Base-by-base conservation (phyloP, 768 basidiomycete species). In the Serendipita vermifera region DNA sequence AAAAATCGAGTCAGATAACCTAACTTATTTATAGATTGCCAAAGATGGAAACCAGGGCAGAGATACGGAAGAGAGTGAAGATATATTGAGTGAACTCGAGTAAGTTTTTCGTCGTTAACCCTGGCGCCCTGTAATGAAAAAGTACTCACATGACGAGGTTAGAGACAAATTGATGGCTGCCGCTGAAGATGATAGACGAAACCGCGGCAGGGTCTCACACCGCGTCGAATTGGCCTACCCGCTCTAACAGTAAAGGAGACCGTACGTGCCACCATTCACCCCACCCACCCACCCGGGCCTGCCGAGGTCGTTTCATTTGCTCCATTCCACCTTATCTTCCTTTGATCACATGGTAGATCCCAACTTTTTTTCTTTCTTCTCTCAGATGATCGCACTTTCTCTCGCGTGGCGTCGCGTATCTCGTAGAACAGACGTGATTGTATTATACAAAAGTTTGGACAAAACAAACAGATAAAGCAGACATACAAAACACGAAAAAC, bases 71-170 rank as follows among this genome's bases (percentile, higher is more conserved):
- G 9, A n/a, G 35, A 36, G 9, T n/a, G 35, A 36, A 36, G n/a
- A 9, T 9, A 9, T 36, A 13, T 43, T 43, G 20, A 24, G 13
- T 11, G 13, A 43, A 24, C 13, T 43, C 26, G 15, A 43, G 41
- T 43, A 31, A 51, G 46, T 51, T 29, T 20, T 43, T 22, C 41
- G n/a, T n/a, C n/a, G n/a, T n/a, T n/a, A 43, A 43, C 41, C 24
- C 14, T 43, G 11, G 26, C 13, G 14, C 24, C 15, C 24, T n/a
- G n/a, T n/a, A n/a, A n/a, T n/a, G n/a, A n/a, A n/a, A 5, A 27
- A 5, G n/a, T 51, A 31, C 17, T 51, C 46, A 51, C 46, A 7
- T 51, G 46, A 51, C 46, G 7, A 11, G 13, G 14, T 15, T 51
- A 51, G 46, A 27, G n/a, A 27, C n/a, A 27, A 22, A 51, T n/a